Percentiles rank a stretch among this genome's conserved stretches.
Conservation (phyloP, 441 rosid species). For the Melianthus villosus region DNA sequence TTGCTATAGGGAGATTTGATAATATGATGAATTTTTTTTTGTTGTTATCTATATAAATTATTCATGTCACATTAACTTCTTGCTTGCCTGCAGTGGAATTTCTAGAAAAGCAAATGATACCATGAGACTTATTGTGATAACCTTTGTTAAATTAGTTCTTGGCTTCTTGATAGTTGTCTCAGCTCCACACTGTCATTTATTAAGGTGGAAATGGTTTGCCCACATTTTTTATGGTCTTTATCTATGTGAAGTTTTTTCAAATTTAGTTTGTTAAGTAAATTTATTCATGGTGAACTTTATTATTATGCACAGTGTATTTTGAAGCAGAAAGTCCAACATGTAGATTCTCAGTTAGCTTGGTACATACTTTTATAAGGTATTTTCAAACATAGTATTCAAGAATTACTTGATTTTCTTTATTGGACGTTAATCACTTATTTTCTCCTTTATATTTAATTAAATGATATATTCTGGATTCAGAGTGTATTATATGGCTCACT, state of each 20-base stretch:
- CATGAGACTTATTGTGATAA: conserved; percentile 60
- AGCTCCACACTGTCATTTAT: conserved; percentile 64
- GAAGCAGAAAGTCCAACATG: conserved; percentile 72
- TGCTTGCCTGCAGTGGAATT: conserved; percentile 24
- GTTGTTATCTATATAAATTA: too few relatives aligned
- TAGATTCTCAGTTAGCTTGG: too few relatives aligned
- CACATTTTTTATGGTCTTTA: not conserved
- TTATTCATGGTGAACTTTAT: conserved; percentile 1
- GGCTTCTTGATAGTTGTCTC: conserved; percentile 81
- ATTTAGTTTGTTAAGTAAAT: conserved; percentile 1
- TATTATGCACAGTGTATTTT: conserved; percentile 8
- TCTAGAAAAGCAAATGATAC: conserved; percentile 52
- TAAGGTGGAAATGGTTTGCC: conserved; percentile 31
- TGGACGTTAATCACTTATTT: too few relatives aligned
- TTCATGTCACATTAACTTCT: too few relatives aligned
- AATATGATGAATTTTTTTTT: too few relatives aligned
- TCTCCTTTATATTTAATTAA: too few relatives aligned
- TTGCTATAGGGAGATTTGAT: too few relatives aligned
- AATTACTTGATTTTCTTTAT: too few relatives aligned
- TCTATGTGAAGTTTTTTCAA: conserved; percentile 6
- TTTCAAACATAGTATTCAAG: too few relatives aligned
- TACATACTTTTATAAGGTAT: too few relatives aligned
- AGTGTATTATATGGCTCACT: too few relatives aligned
- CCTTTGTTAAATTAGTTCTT: conserved; percentile 48
- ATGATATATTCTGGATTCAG: too few relatives aligned